These are phyloP conservation scores for Gnaphalium uliginosum DNA, from an alignment of 129 eudicot species.

Conservation along the genomic window DNA sequence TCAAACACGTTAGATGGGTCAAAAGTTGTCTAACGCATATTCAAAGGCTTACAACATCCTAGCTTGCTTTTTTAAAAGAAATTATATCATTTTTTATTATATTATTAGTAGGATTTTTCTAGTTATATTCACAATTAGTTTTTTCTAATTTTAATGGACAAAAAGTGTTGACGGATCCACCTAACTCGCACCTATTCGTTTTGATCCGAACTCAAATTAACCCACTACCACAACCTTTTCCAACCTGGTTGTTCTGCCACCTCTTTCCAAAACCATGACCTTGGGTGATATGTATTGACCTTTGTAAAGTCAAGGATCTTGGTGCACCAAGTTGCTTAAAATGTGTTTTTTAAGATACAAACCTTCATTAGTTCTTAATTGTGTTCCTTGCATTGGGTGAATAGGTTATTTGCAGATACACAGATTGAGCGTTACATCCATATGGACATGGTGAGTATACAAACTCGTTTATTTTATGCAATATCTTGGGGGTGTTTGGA, in stretches of 20 bases:
- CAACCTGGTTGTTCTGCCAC: neutral
- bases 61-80: too few species aligned
- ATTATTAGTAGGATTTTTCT: too few species aligned
- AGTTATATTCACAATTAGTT: too few species aligned
- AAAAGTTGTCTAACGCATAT: too few species aligned
- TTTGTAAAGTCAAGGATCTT: neutral
- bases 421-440: conserved; percentile 65
- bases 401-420: conserved; percentile 65
- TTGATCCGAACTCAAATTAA: neutral
- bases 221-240: neutral
- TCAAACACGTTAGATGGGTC: too few species aligned
- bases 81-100: too few species aligned
- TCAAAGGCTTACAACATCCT: too few species aligned
- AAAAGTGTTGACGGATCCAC: neutral
- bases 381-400: conserved; percentile 4
- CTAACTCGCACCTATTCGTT: neutral
- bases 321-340: conserved; percentile 1
- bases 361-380: conserved; percentile 13
- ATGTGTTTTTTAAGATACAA: conserved; percentile 14
- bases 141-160: too few species aligned
- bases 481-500: neutral
- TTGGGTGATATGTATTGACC: neutral
- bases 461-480: neutral
- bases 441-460: conserved; percentile 72
- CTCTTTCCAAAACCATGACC: neutral